These are phyloP conservation scores for Hygrophoropsis aurantiaca DNA, from an alignment of 768 basidiomycete species.

Conservation along the genomic window DNA sequence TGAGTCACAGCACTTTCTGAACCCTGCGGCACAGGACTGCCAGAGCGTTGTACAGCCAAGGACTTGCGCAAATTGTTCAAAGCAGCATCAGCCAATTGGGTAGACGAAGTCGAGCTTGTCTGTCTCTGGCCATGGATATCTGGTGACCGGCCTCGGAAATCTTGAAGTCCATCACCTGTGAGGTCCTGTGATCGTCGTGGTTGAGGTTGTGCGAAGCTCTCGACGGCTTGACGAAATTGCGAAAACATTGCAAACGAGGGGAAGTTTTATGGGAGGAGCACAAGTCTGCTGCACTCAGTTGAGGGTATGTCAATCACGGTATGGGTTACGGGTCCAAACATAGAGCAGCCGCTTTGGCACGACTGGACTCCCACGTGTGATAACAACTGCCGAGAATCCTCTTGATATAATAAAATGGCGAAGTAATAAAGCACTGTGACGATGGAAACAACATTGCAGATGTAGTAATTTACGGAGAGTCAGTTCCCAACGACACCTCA, in stretches of 20 bases:
- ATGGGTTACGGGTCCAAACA: background rate
- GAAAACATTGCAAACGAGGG: constrained; percentile 57
- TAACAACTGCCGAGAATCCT: background rate
- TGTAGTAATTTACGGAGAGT: constrained; percentile 15
- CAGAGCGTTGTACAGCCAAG: constrained; percentile 50
- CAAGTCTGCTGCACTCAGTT: no score
- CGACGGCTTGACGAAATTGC: constrained; percentile 71
- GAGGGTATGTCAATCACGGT: background rate
- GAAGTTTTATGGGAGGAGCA: no score
- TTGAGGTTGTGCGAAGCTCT: constrained; percentile 55
- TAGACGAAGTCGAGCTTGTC: constrained; percentile 40
- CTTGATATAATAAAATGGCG: background rate
- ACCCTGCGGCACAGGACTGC: constrained; percentile 34
- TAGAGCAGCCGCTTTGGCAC: background rate
- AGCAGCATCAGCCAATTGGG: constrained; percentile 61
- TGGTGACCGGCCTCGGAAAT: constrained; percentile 37
- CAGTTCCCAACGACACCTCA: constrained; percentile 20
- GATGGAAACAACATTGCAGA: background rate
- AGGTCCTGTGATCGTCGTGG: constrained; percentile 39
- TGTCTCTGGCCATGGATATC: constrained; percentile 24
- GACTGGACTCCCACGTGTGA: constrained; percentile 2
- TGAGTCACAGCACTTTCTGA: constrained; percentile 14
- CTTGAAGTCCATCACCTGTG: constrained; percentile 18
- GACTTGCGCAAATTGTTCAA: constrained; percentile 64
- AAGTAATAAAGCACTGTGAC: background rate